Percentiles rank a stretch among this genome's conserved stretches.
These are phyloP conservation scores for Penicillium mononematosum DNA, from an alignment of 495 filamentous ascomycete species.

Conservation along the genomic window DNA sequence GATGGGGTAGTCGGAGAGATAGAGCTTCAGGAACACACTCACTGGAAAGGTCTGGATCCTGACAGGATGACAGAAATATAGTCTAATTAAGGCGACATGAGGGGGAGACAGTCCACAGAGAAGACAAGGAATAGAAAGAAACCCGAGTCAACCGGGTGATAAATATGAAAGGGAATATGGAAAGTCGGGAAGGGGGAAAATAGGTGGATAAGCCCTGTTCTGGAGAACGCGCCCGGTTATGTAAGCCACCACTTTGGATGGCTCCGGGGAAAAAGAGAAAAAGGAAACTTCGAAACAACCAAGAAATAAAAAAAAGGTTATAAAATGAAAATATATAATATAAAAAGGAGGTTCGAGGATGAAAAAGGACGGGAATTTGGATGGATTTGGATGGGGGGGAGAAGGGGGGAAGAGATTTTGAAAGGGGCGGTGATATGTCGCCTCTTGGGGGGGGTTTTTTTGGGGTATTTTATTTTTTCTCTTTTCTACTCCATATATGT, in stretches of 20 bases:
- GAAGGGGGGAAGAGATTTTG: constrained; percentile 17
- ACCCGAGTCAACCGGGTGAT: constrained; percentile 24
- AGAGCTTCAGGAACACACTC: constrained; percentile 24
- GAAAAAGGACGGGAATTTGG: constrained; percentile 1
- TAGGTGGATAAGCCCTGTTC: neutral
- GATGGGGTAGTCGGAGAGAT: neutral
- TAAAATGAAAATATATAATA: neutral
- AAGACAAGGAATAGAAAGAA: constrained; percentile 7
- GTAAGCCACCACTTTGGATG: constrained; percentile 21
- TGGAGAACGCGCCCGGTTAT: constrained; percentile 23
- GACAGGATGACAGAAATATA: constrained; percentile 35
- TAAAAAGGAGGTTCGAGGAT: constrained; percentile 1
- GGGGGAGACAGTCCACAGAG: constrained; percentile 23
- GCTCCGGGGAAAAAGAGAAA: constrained; percentile 16
- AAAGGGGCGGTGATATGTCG: constrained; percentile 28
- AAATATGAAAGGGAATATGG: constrained; percentile 20
- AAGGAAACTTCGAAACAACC: constrained; percentile 4
- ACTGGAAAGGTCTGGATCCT: constrained; percentile 39
- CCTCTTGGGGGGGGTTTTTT: neutral
- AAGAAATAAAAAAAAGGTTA: constrained; percentile 10
- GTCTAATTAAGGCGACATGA: constrained; percentile 44
- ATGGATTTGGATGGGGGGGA: neutral
- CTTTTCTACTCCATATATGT: neutral
- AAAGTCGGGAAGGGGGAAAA: constrained; percentile 19
- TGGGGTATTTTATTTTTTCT: neutral